Evolutionary conservation across 2,329 filamentous ascomycete genomes (phyloP), one percentile per base, ranked within the genome.

Genomic region (Fusarium decemcellulare): DNA sequence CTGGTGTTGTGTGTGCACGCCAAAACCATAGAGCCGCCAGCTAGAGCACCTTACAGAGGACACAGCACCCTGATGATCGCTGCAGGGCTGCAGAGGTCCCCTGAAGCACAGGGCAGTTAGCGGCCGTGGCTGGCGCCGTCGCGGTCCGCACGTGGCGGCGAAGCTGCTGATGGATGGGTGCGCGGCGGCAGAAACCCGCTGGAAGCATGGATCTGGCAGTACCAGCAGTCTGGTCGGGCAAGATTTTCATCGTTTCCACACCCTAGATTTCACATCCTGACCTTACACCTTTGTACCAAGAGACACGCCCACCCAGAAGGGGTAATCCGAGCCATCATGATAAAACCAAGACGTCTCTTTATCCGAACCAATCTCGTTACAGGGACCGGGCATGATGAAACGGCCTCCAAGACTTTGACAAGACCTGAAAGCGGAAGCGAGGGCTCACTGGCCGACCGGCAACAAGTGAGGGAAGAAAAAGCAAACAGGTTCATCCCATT

Each of bases 271-370:
- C 32, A 34, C 32, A 34, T 34, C 9, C 32, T 34, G 8, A 12
- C 44, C 44, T 30, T n/a, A 30, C 46, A 34, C 47, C 47, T 34
- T 23, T 39, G 11, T 14, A 39, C 15, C 37, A n/a, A 34, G 32
- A 12, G 9, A 36, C 54, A 60, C 67, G n/a, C 64, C 68, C 60
- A 50, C 15, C 68, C 64, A 18, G 46, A 70, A 62, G 12, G 37
- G 60, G 68, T 68, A 70, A 71, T 44, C 68, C 68, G 68, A 71
- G 67, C 63, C 60, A 43, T 56, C 58, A 55, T 71, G 64, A 69
- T 66, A 59, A 66, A 50, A 39, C 56, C 43, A 61, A 9, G 16
- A n/a, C 30, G 15, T 50, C 30, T 47, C 32, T 67, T 59, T 70
- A 73, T 16, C 63, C 72, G 70, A 58, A 37, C 70, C 72, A 74